These are phyloP conservation scores for Ceriops tagal DNA, from an alignment of 345 rosid species.

Conservation along the genomic window DNA sequence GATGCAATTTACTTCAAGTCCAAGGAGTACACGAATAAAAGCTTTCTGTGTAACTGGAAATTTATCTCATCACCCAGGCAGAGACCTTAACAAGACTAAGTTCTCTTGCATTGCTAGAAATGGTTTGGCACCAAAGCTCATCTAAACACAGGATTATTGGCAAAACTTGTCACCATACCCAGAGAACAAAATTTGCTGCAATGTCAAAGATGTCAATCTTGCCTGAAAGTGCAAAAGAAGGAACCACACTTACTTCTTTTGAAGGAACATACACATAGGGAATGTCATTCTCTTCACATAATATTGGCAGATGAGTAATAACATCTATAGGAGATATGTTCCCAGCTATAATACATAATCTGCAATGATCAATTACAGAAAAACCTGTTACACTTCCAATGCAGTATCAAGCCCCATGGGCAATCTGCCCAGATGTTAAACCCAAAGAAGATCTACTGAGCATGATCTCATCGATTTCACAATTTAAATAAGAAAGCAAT, in stretches of 20 bases:
- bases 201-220: too few relatives aligned
- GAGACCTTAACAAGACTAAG: background rate
- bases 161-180: background rate
- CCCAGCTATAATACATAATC: constrained; percentile 91
- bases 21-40: background rate
- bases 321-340: constrained; percentile 98
- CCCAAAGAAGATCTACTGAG: too few relatives aligned
- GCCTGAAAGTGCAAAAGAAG: background rate
- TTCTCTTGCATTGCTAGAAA: background rate
- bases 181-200: background rate
- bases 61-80: background rate
- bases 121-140: background rate
- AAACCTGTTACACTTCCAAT: background rate
- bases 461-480: too few relatives aligned
- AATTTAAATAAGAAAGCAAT: too few relatives aligned
- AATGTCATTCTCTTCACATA: constrained; percentile 81
- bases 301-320: constrained; percentile 86
- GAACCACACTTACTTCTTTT: constrained; percentile 62
- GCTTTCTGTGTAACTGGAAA: background rate
- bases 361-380: constrained; percentile 26
- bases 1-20: background rate
- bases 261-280: constrained; percentile 85
- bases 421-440: too few relatives aligned
- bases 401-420: background rate
- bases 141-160: background rate